These are phyloP conservation scores for Diaporthe sp. DNA, from an alignment of 2,329 filamentous ascomycete genomes.

Conservation along the genomic window DNA sequence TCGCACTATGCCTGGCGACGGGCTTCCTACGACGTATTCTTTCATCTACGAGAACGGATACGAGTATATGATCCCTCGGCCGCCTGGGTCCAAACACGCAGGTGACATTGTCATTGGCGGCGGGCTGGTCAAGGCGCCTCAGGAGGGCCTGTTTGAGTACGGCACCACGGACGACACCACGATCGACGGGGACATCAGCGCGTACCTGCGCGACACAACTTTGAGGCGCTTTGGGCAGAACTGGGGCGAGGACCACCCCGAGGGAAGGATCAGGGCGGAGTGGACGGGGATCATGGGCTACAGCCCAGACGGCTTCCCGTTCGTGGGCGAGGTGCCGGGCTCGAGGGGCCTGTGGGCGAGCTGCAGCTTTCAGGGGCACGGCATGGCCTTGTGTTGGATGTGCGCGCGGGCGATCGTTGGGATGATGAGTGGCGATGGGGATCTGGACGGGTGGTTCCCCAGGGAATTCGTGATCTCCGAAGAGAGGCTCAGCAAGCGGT, in stretches of 20 bases:
- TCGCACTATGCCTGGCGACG: slow-evolving; percentile 46
- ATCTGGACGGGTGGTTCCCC: slow-evolving; percentile 62
- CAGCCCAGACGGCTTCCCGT: slow-evolving; percentile 61
- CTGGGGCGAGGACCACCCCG: slow-evolving; percentile 57
- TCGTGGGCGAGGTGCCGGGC: slow-evolving; percentile 60
- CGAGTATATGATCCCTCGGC: slow-evolving; percentile 74
- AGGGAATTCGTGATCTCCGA: slow-evolving; percentile 58
- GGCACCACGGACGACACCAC: slow-evolving; percentile 67
- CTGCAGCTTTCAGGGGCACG: slow-evolving; percentile 73
- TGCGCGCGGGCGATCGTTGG: slow-evolving; percentile 65
- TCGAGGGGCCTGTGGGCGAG: slow-evolving; percentile 63
- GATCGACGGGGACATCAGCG: slow-evolving; percentile 60
- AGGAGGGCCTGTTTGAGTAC: slow-evolving; percentile 58
- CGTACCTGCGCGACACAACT: slow-evolving; percentile 56
- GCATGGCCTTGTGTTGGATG: slow-evolving; percentile 73
- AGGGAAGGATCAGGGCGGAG: slow-evolving; percentile 53
- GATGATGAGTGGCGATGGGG: slow-evolving; percentile 57
- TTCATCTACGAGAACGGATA: slow-evolving; percentile 71
- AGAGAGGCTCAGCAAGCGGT: slow-evolving; percentile 53
- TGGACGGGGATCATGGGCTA: slow-evolving; percentile 70
- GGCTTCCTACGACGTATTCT: slow-evolving; percentile 65
- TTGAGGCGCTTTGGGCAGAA: slow-evolving; percentile 62
- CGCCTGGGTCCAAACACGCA: slow-evolving; percentile 52
- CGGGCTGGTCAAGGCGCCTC: slow-evolving; percentile 55
- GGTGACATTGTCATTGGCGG: slow-evolving; percentile 73